These are phyloP conservation scores for Suillus weaverae DNA, from an alignment of 768 basidiomycete species.

Conservation along the genomic window DNA sequence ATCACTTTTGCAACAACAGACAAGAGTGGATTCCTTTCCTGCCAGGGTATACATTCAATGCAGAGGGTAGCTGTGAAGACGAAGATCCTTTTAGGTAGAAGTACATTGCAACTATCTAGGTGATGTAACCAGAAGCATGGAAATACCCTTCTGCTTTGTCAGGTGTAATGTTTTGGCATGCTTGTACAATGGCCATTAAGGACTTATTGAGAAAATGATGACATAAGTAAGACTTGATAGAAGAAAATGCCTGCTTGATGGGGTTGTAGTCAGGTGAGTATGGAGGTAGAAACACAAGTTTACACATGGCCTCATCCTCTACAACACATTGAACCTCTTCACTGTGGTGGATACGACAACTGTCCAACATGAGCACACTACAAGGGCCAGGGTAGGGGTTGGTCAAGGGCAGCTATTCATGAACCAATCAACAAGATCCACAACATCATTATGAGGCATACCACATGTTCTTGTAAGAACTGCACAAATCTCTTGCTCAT, in stretches of 20 bases:
- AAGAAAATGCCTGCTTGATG: constrained; percentile 32
- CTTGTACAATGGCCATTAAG: constrained; percentile 23
- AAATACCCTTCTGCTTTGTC: constrained; percentile 25
- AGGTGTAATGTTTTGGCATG: constrained; percentile 24
- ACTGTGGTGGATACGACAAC: constrained; percentile 26
- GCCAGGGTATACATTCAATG: constrained; percentile 3
- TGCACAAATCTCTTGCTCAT: constrained; percentile 7
- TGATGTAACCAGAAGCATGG: constrained; percentile 25
- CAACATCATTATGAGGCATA: neutral
- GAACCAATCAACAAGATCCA: neutral
- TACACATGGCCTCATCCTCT: constrained; percentile 18
- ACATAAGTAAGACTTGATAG: constrained; percentile 22
- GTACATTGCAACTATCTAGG: constrained; percentile 6
- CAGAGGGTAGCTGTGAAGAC: neutral
- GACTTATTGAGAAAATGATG: constrained; percentile 1
- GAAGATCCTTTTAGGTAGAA: neutral
- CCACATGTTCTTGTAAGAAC: constrained; percentile 16
- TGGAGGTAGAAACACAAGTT: constrained; percentile 28
- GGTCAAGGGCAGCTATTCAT: constrained; percentile 10
- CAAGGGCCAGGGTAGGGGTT: constrained; percentile 14
- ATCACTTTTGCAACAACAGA: constrained; percentile 2
- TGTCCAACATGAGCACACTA: constrained; percentile 27
- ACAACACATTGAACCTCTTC: constrained; percentile 19
- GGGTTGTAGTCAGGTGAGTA: constrained; percentile 35
- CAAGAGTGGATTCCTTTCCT: constrained; percentile 11